phyloP scores from a whole-genome alignment of 2,329 filamentous ascomycete genomes.

The Neonectria ditissima region DNA sequence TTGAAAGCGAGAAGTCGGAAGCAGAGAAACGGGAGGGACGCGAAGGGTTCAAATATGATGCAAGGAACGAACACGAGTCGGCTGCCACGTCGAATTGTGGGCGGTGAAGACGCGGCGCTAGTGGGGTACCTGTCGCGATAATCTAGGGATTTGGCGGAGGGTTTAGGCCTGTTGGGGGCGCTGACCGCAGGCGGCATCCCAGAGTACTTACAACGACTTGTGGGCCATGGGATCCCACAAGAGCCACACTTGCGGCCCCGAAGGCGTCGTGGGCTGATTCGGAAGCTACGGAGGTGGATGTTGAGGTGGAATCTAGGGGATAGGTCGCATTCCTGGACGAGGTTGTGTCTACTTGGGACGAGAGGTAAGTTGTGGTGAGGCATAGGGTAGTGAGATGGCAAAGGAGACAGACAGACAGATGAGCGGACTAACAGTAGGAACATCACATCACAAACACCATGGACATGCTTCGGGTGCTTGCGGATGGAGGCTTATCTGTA shows the following conservation, averaged over 20 bases:
- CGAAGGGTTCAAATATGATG: conserved; percentile 30
- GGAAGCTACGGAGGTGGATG: conserved; percentile 21
- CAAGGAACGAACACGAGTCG: conserved; percentile 18
- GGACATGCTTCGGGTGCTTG: background rate
- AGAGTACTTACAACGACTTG: conserved; percentile 9
- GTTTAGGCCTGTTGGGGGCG: conserved; percentile 21
- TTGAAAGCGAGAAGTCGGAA: conserved; percentile 15
- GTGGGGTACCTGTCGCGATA: conserved; percentile 37
- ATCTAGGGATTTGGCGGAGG: conserved; percentile 37
- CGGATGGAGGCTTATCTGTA: conserved; percentile 8
- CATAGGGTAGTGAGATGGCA: background rate
- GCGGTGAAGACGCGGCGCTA: conserved; percentile 38
- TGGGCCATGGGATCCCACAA: conserved; percentile 11
- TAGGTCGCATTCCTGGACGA: conserved; percentile 14
- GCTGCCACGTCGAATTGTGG: conserved; percentile 22
- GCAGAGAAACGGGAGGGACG: conserved; percentile 16
- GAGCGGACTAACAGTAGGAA: too few relatives aligned
- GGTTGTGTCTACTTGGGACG: background rate
- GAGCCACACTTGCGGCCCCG: background rate
- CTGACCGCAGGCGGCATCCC: conserved; percentile 14
- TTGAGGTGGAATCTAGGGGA: background rate
- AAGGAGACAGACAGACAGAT: background rate
- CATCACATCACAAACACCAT: background rate
- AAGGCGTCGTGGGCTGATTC: conserved; percentile 24
- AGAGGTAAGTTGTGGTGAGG: background rate